phyloP scores from a whole-genome alignment of 2,329 filamentous ascomycete genomes.

The Stagonosporopsis vannaccii region DNA sequence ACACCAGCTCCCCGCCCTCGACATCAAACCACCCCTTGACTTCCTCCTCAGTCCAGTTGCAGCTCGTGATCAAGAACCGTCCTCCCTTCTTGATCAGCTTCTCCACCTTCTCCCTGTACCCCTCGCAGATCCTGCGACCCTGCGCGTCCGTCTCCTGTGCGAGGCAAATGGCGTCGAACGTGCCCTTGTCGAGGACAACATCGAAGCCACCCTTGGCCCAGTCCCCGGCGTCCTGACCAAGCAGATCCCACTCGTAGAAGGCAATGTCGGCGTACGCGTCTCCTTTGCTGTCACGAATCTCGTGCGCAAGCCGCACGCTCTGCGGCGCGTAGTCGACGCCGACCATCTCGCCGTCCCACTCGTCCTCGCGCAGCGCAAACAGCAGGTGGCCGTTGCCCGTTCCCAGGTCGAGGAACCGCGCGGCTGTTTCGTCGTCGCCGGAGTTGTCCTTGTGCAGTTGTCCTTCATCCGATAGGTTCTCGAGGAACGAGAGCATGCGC shows the following conservation, averaged over 20 bases:
- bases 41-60: conserved; percentile 97
- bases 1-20: conserved; percentile 62
- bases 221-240: conserved; percentile 51
- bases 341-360: conserved; percentile 74
- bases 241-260: conserved; percentile 63
- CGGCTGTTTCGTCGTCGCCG: conserved; percentile 32
- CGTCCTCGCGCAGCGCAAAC: conserved; percentile 75
- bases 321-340: conserved; percentile 86
- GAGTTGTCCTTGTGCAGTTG: conserved; percentile 53
- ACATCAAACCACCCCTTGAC: conserved; percentile 81
- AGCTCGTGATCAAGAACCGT: conserved; percentile 87
- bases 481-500: conserved; percentile 73
- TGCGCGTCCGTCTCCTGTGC: conserved; percentile 60
- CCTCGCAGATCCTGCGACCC: conserved; percentile 72
- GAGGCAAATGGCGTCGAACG: conserved; percentile 94
- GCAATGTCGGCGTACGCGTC: conserved; percentile 46
- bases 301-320: conserved; percentile 76
- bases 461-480: conserved; percentile 59
- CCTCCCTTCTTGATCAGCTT: conserved; percentile 74
- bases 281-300: conserved; percentile 58
- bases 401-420: conserved; percentile 82
- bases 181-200: conserved; percentile 95
- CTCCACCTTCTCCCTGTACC: conserved; percentile 74
- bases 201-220: conserved; percentile 78
- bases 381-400: conserved; percentile 94